Base-by-base conservation (phyloP, 768 basidiomycete species). In the Termitomyces eurrhizus region DNA sequence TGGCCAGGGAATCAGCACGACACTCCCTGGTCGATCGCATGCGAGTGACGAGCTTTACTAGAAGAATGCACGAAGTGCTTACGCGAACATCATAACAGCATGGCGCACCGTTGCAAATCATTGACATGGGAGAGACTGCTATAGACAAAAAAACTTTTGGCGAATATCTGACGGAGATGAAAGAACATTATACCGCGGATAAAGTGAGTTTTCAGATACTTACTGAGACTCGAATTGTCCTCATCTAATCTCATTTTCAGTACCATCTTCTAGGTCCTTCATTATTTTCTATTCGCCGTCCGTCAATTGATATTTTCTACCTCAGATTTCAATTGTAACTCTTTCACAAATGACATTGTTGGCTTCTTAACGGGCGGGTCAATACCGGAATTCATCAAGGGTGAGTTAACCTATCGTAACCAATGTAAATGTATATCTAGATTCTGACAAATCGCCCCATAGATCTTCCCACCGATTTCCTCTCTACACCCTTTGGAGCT, bases 311-410 rank as follows among this genome's bases (percentile, higher is more conserved):
- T n/a, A 60, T 52, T 41, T 33, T 16, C 16, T 24, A 39, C 24
- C 7, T 14, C 63, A 89, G 93, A 96, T 46, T 95, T 95, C 65
- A 97, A 97, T 67, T 97, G 95, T 73, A 98, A 98, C 72, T 90
- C 92, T 2, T 98, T 98, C 65, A 95, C 93, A 2, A 92, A 89
- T 61, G 93, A 96, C 64, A 86, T 86, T 60, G 75, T 93, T 37
- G 93, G 90, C 2, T 95, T 97, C 69, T 74, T 98, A 52, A 96
- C 92, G 0, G 93, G 94, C 33, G 80, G 80, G 4, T 84, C 85
- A 16, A 91, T 97, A 57, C 95, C 95, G 3, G 64, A 79, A 3
- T 93, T 86, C 73, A 92, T 98, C 63, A 90, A 84, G 74, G 89
- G 94, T 88, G 64, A 29, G 24, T 26, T 33, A 5, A 29, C 41